Evolutionary conservation across 2,329 filamentous ascomycete genomes (phyloP).

Genomic region (Fusarium equiseti): DNA sequence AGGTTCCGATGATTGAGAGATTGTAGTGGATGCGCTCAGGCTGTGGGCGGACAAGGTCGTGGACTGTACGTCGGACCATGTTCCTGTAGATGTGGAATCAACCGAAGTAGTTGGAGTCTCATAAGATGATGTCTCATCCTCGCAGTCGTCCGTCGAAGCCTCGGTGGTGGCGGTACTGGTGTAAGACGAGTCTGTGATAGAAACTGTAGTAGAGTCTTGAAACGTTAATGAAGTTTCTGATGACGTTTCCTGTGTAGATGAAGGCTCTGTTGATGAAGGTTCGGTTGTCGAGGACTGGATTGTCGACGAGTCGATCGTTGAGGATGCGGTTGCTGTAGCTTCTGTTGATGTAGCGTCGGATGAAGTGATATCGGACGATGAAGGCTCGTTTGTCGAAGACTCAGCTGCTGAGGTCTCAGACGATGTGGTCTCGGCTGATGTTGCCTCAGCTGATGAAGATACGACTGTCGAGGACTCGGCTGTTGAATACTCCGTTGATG

Average conservation of each 20-base stretch:
- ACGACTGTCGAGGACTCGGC: too few relatives aligned
- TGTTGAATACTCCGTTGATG: too few relatives aligned
- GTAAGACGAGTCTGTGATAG: neutral
- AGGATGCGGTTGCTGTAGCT: fast-evolving
- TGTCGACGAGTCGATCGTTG: neutral
- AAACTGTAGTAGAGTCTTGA: neutral
- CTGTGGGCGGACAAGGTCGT: neutral
- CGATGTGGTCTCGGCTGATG: neutral
- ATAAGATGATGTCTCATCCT: neutral
- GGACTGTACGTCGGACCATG: neutral
- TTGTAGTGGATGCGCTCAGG: neutral
- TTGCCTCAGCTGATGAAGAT: neutral
- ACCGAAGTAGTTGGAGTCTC: neutral
- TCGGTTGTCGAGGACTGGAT: neutral
- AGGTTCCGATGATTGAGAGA: neutral
- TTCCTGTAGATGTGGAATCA: neutral
- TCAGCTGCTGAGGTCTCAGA: neutral
- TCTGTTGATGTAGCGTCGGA: neutral
- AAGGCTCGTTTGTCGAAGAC: neutral
- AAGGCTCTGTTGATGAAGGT: neutral
- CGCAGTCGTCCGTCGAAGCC: neutral
- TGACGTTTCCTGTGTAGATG: fast-evolving
- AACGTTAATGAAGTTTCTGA: neutral
- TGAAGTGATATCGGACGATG: neutral
- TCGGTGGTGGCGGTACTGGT: neutral